Conservation (phyloP, 2,329 filamentous ascomycete genomes). For the Lasiodiplodia theobromae region DNA sequence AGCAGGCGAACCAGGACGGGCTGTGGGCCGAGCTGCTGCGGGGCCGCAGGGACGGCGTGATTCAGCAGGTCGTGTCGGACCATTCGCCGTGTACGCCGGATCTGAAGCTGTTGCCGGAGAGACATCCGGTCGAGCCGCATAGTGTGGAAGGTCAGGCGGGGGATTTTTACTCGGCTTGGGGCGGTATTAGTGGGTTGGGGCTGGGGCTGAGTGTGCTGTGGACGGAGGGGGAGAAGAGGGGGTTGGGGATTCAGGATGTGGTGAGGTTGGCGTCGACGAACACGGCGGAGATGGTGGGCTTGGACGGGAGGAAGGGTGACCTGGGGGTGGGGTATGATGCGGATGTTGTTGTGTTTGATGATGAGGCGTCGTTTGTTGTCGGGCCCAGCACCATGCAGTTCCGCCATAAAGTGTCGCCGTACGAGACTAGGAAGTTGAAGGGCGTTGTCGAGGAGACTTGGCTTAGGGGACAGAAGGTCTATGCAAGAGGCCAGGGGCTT, state of each 20-base stretch:
- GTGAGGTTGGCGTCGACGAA: conserved; percentile 85
- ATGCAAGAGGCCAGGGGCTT: conserved; percentile 56
- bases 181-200: conserved; percentile 92
- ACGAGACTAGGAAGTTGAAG: conserved; percentile 79
- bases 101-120: conserved; percentile 81
- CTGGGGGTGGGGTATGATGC: conserved; percentile 83
- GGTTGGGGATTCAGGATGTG: conserved; percentile 74
- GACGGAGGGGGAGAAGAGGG: conserved; percentile 71
- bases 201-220: conserved; percentile 90
- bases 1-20: conserved; percentile 78
- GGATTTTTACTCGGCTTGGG: conserved; percentile 96
- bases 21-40: conserved; percentile 80
- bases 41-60: conserved; percentile 69
- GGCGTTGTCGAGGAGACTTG: conserved; percentile 87
- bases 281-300: conserved; percentile 86
- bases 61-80: conserved; percentile 91
- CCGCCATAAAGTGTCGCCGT: conserved; percentile 90
- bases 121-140: conserved; percentile 58
- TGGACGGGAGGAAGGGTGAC: conserved; percentile 80
- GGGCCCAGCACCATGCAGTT: conserved; percentile 82
- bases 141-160: conserved; percentile 59
- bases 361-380: conserved; percentile 75
- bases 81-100: conserved; percentile 97
- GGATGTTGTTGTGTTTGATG: conserved; percentile 92
- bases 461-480: conserved; percentile 79